Evolutionary conservation across 2,329 filamentous ascomycete species (phyloP).

Genomic region (Xylaria multiplex): DNA sequence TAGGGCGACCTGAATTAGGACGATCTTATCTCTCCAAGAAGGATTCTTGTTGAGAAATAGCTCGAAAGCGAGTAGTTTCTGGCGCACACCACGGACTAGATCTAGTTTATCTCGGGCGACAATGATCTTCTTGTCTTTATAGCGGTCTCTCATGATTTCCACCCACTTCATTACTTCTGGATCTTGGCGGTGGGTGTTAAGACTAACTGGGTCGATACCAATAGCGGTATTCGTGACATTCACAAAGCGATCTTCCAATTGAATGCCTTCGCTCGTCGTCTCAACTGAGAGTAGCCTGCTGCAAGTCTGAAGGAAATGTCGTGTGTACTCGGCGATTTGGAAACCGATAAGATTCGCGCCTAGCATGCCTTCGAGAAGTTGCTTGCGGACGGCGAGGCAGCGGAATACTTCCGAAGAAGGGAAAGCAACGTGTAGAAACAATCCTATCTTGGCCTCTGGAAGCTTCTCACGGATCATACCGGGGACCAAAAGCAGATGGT

Average conservation of each 20-base stretch:
- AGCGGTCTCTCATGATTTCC: slow-evolving; percentile 80
- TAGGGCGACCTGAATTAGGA: slow-evolving; percentile 92
- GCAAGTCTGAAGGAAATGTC: slow-evolving; percentile 96
- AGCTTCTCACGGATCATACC: slow-evolving; percentile 89
- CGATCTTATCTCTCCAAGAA: slow-evolving; percentile 86
- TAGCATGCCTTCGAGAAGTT: slow-evolving; percentile 90
- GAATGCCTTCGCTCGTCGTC: slow-evolving; percentile 85
- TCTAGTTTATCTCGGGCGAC: slow-evolving; percentile 95
- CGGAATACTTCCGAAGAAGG: slow-evolving; percentile 96
- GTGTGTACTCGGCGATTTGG: slow-evolving; percentile 90
- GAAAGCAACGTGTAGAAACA: slow-evolving; percentile 95
- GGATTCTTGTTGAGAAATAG: slow-evolving; percentile 94
- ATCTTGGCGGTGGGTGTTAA: slow-evolving; percentile 76
- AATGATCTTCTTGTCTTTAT: slow-evolving; percentile 88
- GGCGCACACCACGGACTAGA: slow-evolving; percentile 88
- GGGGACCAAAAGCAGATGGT: slow-evolving; percentile 89
- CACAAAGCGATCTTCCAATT: slow-evolving; percentile 92
- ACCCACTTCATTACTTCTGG: slow-evolving; percentile 82
- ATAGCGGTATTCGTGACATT: slow-evolving; percentile 88
- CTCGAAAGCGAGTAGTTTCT: slow-evolving; percentile 92
- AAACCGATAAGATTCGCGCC: slow-evolving; percentile 93
- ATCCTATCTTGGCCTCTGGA: slow-evolving; percentile 93
- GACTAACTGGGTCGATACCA: slow-evolving; percentile 84
- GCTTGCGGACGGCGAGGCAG: slow-evolving; percentile 85
- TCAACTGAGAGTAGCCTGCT: slow-evolving; percentile 91